These are phyloP conservation scores for Geosmithia putterillii DNA, from an alignment of 2,329 filamentous ascomycete genomes.

Conservation along the genomic window DNA sequence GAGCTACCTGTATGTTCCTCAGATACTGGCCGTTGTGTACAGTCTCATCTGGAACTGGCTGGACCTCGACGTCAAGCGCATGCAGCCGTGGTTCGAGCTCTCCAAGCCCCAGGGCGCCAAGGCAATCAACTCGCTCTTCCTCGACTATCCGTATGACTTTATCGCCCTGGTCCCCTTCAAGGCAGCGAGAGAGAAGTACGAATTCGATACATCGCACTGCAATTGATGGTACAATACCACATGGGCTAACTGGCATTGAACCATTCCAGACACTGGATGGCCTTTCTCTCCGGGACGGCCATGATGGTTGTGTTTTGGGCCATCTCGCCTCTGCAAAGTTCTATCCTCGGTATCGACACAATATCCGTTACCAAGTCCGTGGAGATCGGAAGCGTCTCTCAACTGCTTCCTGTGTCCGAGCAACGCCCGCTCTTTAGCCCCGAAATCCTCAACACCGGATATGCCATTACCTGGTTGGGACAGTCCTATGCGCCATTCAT, in stretches of 20 bases:
- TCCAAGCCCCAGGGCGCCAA: slow-evolving; percentile 30
- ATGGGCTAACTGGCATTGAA: not conserved
- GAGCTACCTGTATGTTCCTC: slow-evolving; percentile 39
- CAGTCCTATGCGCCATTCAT: slow-evolving; percentile 31
- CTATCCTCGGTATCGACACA: slow-evolving; percentile 29
- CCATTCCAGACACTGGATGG: slow-evolving; percentile 35
- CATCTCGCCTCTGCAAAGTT: slow-evolving; percentile 40
- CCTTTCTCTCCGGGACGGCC: slow-evolving; percentile 31
- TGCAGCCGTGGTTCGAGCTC: slow-evolving; percentile 49
- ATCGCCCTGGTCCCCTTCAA: slow-evolving; percentile 17
- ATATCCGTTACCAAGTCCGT: slow-evolving; percentile 10
- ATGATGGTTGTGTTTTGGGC: slow-evolving; percentile 42
- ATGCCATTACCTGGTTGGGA: slow-evolving; percentile 31
- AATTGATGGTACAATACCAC: no score
- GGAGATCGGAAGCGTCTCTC: slow-evolving; percentile 3
- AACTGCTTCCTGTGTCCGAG: slow-evolving; percentile 7
- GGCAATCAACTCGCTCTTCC: slow-evolving; percentile 30
- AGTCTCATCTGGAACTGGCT: slow-evolving; percentile 47
- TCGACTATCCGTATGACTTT: slow-evolving; percentile 38
- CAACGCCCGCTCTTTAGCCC: slow-evolving; percentile 15
- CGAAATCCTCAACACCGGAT: slow-evolving; percentile 28
- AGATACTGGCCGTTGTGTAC: slow-evolving; percentile 39
- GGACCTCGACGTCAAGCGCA: slow-evolving; percentile 43
- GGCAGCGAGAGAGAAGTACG: slow-evolving; percentile 15
- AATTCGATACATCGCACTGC: no score